These are phyloP conservation scores for Bremia lactucae DNA, from an alignment of 352 stramenopile species.

Conservation along the genomic window DNA sequence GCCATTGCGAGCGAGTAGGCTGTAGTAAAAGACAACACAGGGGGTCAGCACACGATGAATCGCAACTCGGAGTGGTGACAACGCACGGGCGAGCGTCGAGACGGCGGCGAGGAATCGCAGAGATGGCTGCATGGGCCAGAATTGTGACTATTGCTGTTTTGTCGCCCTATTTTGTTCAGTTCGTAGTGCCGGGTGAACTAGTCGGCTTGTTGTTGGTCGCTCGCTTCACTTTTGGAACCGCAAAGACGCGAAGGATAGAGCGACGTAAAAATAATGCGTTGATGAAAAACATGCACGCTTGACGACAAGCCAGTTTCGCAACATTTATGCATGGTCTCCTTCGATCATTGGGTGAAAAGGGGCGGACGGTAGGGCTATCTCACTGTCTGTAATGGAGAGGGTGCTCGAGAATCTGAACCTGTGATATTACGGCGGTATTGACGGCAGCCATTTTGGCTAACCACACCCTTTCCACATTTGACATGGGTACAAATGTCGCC, in stretches of 20 bases:
- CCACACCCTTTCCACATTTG: no score
- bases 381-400: no score
- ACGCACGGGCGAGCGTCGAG: conserved; percentile 7
- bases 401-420: no score
- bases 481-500: no score
- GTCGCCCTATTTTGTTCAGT: conserved; percentile 5
- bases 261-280: conserved; percentile 5
- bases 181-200: not conserved
- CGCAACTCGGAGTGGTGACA: not conserved
- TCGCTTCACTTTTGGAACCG: conserved; percentile 12
- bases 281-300: conserved; percentile 1
- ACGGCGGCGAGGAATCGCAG: conserved; percentile 11
- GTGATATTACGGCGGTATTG: no score
- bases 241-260: conserved; percentile 5
- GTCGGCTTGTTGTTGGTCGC: conserved; percentile 1
- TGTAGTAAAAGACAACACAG: not conserved
- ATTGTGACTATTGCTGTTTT: not conserved
- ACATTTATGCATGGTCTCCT: conserved; percentile 1
- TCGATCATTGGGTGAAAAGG: conserved; percentile 7
- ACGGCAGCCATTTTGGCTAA: no score
- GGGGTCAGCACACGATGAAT: not conserved
- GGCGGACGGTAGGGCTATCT: not conserved
- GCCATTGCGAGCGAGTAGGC: conserved; percentile 1
- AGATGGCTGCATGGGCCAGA: conserved; percentile 6
- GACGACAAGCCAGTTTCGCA: conserved; percentile 9